Conservation (phyloP, 345 rosid species). For the Eucalyptus polyanthemos region DNA sequence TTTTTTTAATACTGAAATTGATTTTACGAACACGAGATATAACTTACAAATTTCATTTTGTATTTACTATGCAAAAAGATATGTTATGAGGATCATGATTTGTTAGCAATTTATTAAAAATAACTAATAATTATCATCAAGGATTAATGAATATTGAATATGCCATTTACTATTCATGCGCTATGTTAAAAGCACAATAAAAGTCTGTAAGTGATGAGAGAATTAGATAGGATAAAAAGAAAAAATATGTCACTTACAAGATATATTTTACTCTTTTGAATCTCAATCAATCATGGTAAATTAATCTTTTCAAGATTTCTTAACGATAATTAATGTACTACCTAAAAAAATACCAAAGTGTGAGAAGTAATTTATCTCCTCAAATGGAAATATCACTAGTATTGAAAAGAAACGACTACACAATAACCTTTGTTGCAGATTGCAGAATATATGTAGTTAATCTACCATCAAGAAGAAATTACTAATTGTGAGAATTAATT, state of each 20-base stretch:
- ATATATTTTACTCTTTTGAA: neutral
- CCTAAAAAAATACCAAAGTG: fast-evolving
- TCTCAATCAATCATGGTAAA: neutral
- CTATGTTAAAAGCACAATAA: fast-evolving
- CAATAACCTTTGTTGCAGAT: fast-evolving
- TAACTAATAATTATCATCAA: neutral
- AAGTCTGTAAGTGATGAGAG: neutral
- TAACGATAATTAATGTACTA: neutral
- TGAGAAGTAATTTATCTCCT: neutral
- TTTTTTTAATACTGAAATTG: neutral
- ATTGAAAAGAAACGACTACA: neutral
- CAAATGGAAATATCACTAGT: neutral
- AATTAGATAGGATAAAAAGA: no score
- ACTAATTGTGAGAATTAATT: neutral
- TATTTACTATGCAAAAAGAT: fast-evolving
- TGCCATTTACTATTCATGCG: fast-evolving
- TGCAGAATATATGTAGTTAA: neutral
- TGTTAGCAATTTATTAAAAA: neutral
- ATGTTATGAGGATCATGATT: fast-evolving
- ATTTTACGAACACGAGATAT: neutral
- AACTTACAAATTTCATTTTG: fast-evolving
- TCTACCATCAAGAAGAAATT: neutral
- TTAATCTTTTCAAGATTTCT: neutral
- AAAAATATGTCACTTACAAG: no score
- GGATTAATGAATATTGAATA: neutral